Evolutionary conservation across 306 rosid species (phyloP).

Genomic region (Prunus mume): DNA sequence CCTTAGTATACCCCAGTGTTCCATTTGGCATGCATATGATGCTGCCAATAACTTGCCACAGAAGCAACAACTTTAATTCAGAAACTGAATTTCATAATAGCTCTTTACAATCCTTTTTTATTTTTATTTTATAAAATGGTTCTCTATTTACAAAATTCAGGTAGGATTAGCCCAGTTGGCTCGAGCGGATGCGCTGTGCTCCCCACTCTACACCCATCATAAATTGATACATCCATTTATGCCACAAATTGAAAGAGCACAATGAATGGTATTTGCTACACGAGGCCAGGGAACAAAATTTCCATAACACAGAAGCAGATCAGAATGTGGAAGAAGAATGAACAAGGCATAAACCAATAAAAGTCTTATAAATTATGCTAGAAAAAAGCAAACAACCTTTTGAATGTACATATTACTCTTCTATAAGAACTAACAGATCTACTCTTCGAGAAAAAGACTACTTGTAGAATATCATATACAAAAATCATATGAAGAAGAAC

Average conservation of each 20-base stretch:
- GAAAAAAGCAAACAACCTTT: constrained; percentile 30
- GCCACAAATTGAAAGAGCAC: too few species aligned
- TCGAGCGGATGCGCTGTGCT: neutral
- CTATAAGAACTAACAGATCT: constrained; percentile 38
- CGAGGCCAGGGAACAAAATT: neutral
- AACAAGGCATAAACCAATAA: neutral
- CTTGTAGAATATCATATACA: constrained; percentile 58
- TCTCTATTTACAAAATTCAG: neutral
- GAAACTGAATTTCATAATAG: neutral
- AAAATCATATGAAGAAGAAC: constrained; percentile 21
- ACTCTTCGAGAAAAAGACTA: constrained; percentile 24
- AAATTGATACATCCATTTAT: too few species aligned
- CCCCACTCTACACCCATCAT: neutral
- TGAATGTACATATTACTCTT: constrained; percentile 51
- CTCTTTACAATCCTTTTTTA: too few species aligned
- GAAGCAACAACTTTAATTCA: neutral
- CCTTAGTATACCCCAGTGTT: neutral
- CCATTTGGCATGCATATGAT: neutral
- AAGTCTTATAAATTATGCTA: constrained; percentile 35
- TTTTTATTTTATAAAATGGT: too few species aligned
- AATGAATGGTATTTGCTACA: neutral
- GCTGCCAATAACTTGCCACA: constrained; percentile 7
- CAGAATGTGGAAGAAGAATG: neutral
- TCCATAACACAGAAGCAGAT: neutral
- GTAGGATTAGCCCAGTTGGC: too few species aligned